Evolutionary conservation across 2,329 filamentous ascomycete genomes (phyloP), one percentile per base, ranked within the genome.

Genomic region (Lachnellula subtilissima): DNA sequence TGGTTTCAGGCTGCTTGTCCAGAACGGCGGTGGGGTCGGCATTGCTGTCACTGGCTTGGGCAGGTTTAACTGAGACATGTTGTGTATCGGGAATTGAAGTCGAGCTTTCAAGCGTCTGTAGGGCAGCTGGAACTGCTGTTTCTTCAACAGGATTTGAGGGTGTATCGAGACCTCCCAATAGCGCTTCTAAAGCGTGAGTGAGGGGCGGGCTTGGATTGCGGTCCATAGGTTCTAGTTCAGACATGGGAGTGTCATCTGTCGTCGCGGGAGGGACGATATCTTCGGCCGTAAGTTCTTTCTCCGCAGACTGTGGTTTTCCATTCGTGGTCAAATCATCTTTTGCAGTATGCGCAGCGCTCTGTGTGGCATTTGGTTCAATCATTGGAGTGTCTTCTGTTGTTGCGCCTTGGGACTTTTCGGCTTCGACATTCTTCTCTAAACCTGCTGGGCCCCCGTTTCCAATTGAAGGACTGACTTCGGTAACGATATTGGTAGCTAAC

Each of bases 161-260:
- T 3, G 5, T 15, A 12, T 60, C 58, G 9, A 66, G 58, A 14
- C 63, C 60, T 15, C 65, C 65, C n/a, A 67, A 51, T 19, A 69
- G 60, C 23, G 64, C 65, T 50, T 69, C 66, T 14, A 69, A 57
- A 32, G 59, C 66, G 60, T 64, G 60, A 1, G 65, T 67, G 17
- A 69, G 55, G 23, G 58, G 61, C 17, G 57, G 61, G 42, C 49
- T 60, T 40, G 35, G 35, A 32, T 52, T 40, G 4, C 19, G 22
- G 12, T 57, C 49, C 36, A 22, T 43, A 23, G 45, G 35, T 42
- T 50, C 50, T 23, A 23, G 17, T 45, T 40, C 50, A 7, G 22
- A 45, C n/a, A 45, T 45, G n/a, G 42, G 42, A 5, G n/a, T 23
- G 42, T 22, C 42, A 19, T 11, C 42, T 19, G 42, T 19, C 11